phyloP scores from a whole-genome alignment of 192 early-diverging fungal genomes.

The Rhizophlyctis rosea region DNA sequence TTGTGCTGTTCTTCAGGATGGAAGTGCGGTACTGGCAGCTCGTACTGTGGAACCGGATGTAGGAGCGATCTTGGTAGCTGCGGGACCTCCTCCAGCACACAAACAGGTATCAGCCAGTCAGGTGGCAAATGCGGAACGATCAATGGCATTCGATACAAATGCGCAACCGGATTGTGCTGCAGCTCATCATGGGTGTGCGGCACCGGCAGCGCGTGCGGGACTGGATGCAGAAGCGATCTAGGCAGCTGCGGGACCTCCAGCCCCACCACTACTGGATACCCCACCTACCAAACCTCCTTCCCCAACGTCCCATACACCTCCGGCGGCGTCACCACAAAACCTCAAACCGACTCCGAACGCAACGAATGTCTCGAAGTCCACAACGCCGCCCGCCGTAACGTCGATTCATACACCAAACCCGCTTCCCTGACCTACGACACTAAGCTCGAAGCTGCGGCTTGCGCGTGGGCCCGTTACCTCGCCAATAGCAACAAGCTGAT shows the following conservation, averaged over 20 bases:
- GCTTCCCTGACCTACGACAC: not conserved
- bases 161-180: no score
- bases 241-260: not conserved
- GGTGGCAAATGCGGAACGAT: no score
- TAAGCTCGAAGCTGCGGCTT: not conserved
- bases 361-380: not conserved
- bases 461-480: not conserved
- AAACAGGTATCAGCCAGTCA: no score
- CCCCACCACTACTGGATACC: not conserved
- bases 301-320: not conserved
- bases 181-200: no score
- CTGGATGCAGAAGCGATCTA: no score
- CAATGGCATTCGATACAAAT: no score
- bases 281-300: constrained; percentile 1
- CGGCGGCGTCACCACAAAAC: not conserved
- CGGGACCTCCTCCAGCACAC: no score
- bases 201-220: no score
- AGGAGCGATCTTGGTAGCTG: no score
- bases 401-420: not conserved
- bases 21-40: no score
- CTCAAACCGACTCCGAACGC: not conserved
- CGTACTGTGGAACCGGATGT: no score
- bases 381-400: not conserved
- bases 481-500: not conserved
- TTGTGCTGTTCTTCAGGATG: no score